Base-by-base conservation (phyloP, 164 flowering plant species). In the Chimonanthus praecox region DNA sequence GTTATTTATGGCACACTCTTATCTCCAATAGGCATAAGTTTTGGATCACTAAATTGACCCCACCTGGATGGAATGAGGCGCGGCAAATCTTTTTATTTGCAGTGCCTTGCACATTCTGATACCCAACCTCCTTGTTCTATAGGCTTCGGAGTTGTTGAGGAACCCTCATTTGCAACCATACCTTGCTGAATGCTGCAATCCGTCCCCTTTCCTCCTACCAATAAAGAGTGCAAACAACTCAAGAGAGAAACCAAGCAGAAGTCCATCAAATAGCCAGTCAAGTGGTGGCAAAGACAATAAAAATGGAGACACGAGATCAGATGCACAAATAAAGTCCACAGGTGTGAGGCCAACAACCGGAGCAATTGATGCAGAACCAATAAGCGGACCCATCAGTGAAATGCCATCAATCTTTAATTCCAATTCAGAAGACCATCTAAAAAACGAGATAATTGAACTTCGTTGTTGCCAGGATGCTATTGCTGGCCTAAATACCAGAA, bases 131-230 rank as follows among this genome's bases (percentile, higher is more conserved):
- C 49, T 64, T 16, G 15, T 11, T 49, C 68, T 70, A 64, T 63
- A 93, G 98, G 93, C 83, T 76, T 89, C 94, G 16, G 94, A 93
- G 73, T 84, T 93, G 18, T 75, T 90, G 72, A 85, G 97, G 84
- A 87, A 90, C 79, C 88, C 93, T 47, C 91, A 88, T 84, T 81
- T 90, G 71, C 90, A 89, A 72, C 91, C 93, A 48, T 88, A 82
- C 74, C 82, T 91, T 47, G 81, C 87, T 9, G 77, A 78, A 15
- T 88, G 92, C 75, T 82, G 80, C 51, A 85, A 80, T 33, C 76
- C 87, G 16, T 83, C 97, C 43, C 79, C 94, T 49, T 84, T 84
- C 15, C 85, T 86, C 80, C 94, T 89, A 75, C 96, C 94, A 8
- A 80, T 91, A 15, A 82, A 81, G 63, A 77, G 87, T 13, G 71